Evolutionary conservation across 371 early-diverging fungal species (phyloP).

Genomic region (Globomyces sp.): DNA sequence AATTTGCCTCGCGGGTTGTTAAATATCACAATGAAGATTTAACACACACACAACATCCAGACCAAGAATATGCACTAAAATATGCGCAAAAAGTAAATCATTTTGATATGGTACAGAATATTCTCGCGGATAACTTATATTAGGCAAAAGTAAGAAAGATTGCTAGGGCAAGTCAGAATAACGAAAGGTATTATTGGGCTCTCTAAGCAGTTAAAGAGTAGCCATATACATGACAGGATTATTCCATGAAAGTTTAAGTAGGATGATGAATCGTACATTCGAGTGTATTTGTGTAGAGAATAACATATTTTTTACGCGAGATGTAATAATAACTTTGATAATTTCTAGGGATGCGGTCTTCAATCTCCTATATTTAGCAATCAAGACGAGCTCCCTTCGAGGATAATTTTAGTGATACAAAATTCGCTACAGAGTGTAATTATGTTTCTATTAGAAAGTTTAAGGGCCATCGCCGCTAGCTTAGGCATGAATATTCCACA

Average conservation of each 20-base stretch:
- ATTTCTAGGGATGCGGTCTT: not conserved
- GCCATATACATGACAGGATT: not conserved
- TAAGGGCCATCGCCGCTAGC: not conserved
- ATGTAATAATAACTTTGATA: not conserved
- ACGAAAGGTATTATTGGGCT: not conserved
- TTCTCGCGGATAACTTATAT: not conserved
- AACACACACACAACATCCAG: not conserved
- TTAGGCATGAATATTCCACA: not conserved
- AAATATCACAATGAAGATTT: not conserved
- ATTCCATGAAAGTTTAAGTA: not conserved
- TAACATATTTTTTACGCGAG: not conserved
- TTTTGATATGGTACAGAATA: constrained; percentile 10
- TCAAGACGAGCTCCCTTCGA: not conserved
- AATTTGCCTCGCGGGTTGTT: not conserved
- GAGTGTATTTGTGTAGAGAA: constrained; percentile 14
- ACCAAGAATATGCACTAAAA: not conserved
- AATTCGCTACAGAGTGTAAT: not conserved
- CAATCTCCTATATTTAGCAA: not conserved
- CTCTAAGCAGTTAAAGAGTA: not conserved
- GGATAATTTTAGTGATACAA: not conserved
- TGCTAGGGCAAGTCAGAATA: not conserved
- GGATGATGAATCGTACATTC: not conserved
- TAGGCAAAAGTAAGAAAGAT: constrained; percentile 1
- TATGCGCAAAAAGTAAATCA: not conserved
- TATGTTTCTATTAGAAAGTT: not conserved